Evolutionary conservation across 345 rosid species (phyloP).

Genomic region (Heritiera littoralis): DNA sequence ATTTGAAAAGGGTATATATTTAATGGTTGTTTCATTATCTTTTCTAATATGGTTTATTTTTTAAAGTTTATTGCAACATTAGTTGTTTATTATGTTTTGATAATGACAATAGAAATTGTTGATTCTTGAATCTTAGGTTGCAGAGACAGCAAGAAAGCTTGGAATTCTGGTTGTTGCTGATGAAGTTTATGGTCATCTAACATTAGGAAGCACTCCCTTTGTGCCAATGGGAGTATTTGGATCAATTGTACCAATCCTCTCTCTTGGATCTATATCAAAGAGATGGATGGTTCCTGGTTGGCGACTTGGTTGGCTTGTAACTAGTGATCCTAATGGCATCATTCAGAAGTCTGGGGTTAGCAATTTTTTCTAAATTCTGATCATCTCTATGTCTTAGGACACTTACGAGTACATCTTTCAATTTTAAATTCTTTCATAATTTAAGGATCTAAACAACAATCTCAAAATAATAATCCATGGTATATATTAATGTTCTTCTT

Average conservation of each 20-base stretch:
- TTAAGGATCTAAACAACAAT: too few species aligned
- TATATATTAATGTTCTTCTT: too few species aligned
- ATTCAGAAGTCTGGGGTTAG: conserved; percentile 69
- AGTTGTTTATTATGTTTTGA: not conserved
- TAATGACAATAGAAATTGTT: too few species aligned
- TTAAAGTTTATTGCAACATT: not conserved
- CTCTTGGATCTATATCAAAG: conserved; percentile 87
- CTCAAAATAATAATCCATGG: too few species aligned
- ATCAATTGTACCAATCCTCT: conserved; percentile 68
- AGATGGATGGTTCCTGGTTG: conserved; percentile 96
- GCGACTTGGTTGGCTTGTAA: conserved; percentile 94
- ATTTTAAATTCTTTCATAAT: too few species aligned
- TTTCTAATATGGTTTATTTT: too few species aligned
- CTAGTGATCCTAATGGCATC: conserved; percentile 63
- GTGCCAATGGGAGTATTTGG: conserved; percentile 88
- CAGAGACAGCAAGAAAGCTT: conserved; percentile 65
- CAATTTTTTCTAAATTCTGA: too few species aligned
- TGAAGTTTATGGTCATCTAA: conserved; percentile 87
- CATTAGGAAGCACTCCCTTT: conserved; percentile 65
- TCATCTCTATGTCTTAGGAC: too few species aligned
- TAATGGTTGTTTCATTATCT: not conserved
- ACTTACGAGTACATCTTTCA: too few species aligned
- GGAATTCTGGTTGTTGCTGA: conserved; percentile 75
- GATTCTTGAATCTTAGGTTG: conserved; percentile 45
- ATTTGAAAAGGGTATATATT: conserved; percentile 40